phyloP scores from a whole-genome alignment of 2,329 filamentous ascomycete genomes.

The Trichoderma harzianum region DNA sequence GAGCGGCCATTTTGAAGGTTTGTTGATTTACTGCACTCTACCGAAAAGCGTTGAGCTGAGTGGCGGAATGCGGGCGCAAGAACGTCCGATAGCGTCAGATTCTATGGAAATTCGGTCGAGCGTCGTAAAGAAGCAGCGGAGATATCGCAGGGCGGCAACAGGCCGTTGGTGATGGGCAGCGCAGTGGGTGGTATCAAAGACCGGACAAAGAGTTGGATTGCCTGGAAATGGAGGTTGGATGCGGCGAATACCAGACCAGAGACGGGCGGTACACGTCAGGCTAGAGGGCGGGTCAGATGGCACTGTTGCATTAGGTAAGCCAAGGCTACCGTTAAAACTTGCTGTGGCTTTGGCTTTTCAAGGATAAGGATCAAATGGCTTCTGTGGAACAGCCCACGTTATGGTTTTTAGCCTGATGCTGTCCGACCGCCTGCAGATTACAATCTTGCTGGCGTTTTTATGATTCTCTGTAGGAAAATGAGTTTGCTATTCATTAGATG shows the following conservation, averaged over 20 bases:
- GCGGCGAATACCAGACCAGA: constrained; percentile 21
- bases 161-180: constrained; percentile 1
- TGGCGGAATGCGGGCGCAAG: not conserved
- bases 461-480: too few relatives aligned
- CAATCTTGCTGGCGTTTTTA: not conserved
- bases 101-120: not conserved
- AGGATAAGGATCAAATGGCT: not conserved
- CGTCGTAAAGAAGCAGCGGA: not conserved
- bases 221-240: constrained; percentile 19
- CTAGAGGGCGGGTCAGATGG: constrained; percentile 20
- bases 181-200: not conserved
- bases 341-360: not conserved
- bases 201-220: constrained; percentile 1
- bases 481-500: not conserved
- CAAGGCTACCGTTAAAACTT: not conserved
- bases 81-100: not conserved
- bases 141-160: not conserved
- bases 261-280: constrained; percentile 22
- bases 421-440: not conserved
- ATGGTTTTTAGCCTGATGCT: not conserved
- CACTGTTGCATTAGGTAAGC: constrained; percentile 18
- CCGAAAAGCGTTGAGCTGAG: not conserved
- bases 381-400: not conserved
- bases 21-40: constrained; percentile 27
- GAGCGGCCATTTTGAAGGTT: constrained; percentile 69